phyloP scores from a whole-genome alignment of 176 grass and related monocot genomes.

The Juncus inflexus region DNA sequence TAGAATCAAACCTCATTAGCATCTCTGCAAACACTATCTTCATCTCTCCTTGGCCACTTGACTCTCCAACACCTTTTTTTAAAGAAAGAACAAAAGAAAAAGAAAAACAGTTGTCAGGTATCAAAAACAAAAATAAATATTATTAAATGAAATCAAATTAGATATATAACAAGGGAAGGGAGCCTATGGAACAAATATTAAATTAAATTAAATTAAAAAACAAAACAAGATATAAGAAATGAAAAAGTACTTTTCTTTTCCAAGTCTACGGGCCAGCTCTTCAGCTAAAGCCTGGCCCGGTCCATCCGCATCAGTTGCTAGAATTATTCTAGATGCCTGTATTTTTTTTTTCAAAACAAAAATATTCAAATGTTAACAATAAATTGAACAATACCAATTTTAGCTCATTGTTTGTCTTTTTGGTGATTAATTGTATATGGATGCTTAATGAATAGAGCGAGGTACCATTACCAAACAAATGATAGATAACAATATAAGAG shows the following conservation, averaged over 20 bases:
- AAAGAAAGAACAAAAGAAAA: slow-evolving; percentile 24
- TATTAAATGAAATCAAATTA: too few species aligned
- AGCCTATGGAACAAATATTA: too few species aligned
- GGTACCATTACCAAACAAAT: too few species aligned
- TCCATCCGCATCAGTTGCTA: slow-evolving; percentile 75
- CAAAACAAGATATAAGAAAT: slow-evolving; percentile 8
- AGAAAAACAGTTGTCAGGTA: slow-evolving; percentile 19
- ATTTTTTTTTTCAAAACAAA: slow-evolving; percentile 1
- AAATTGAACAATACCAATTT: too few species aligned
- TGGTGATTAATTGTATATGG: too few species aligned
- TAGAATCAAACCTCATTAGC: slow-evolving; percentile 79
- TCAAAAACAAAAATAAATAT: background rate
- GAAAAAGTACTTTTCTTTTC: slow-evolving; percentile 83
- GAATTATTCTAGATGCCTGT: slow-evolving; percentile 94
- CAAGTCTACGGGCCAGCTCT: slow-evolving; percentile 88
- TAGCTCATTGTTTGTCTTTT: too few species aligned
- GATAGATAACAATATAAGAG: too few species aligned
- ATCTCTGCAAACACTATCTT: slow-evolving; percentile 72
- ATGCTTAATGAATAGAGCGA: too few species aligned
- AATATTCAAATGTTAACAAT: background rate
- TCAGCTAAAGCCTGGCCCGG: slow-evolving; percentile 90
- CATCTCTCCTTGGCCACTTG: slow-evolving; percentile 74
- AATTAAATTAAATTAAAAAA: background rate
- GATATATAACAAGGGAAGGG: too few species aligned
- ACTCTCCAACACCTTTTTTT: slow-evolving; percentile 88